Evolutionary conservation across 192 early-diverging fungal species (phyloP).

Genomic region (Podila epicladia): DNA sequence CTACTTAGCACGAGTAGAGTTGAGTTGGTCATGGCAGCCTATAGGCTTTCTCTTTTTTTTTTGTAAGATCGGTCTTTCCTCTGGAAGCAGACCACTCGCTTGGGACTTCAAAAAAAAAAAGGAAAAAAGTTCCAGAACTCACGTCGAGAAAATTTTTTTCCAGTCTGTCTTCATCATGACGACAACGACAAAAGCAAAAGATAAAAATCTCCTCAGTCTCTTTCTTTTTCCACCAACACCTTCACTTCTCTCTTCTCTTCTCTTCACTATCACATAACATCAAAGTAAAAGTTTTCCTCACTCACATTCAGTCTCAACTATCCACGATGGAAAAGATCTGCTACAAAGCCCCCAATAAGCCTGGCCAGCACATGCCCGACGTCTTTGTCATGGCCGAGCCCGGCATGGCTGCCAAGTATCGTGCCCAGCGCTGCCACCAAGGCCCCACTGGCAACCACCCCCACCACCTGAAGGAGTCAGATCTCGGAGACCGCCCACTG

Average conservation of each 20-base stretch:
- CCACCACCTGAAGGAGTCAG: background rate
- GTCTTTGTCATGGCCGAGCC: conserved; percentile 43
- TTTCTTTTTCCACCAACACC: too few species aligned
- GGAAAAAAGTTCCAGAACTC: background rate
- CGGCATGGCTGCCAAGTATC: conserved; percentile 43
- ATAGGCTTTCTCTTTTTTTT: too few species aligned
- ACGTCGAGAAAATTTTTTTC: too few species aligned
- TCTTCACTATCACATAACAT: background rate
- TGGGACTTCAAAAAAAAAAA: background rate
- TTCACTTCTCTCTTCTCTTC: background rate
- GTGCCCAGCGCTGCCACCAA: conserved; percentile 25
- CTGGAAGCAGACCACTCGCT: too few species aligned
- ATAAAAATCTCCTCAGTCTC: too few species aligned
- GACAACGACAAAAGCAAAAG: too few species aligned
- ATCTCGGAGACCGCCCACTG: conserved; percentile 4
- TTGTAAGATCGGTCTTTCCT: too few species aligned
- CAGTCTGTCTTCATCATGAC: too few species aligned
- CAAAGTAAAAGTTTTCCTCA: background rate
- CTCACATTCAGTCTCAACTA: background rate
- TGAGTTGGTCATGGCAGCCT: too few species aligned
- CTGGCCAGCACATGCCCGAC: conserved; percentile 33
- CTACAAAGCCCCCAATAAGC: conserved; percentile 36
- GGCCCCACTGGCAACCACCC: conserved; percentile 4
- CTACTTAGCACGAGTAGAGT: too few species aligned
- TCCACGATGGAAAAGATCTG: conserved; percentile 31